Evolutionary conservation across 305 asterid species (phyloP).

Genomic region (Fraxinus velutina): DNA sequence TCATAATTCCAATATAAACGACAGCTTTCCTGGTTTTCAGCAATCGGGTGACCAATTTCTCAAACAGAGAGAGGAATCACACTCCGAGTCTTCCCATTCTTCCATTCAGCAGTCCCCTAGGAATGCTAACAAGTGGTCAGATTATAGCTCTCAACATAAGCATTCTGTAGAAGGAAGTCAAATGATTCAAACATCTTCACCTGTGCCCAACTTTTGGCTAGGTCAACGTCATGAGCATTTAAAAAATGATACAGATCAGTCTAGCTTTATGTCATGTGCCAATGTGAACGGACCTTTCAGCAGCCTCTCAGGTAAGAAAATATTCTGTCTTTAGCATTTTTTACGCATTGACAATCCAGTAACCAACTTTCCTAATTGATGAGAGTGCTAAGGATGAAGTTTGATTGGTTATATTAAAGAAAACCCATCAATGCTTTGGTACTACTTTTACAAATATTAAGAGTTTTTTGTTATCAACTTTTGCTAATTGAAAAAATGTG

Average conservation of each 20-base stretch:
- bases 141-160: conserved; percentile 43
- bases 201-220: conserved; percentile 35
- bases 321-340: background rate
- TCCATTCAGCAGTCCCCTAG: conserved; percentile 36
- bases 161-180: conserved; percentile 37
- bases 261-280: conserved; percentile 19
- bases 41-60: conserved; percentile 35
- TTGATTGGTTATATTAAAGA: background rate
- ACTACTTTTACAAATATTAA: conserved; percentile 4
- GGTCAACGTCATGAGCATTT: conserved; percentile 29
- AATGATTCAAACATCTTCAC: conserved; percentile 35
- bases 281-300: conserved; percentile 18
- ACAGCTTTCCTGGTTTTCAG: conserved; percentile 39
- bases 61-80: conserved; percentile 40
- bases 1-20: conserved; percentile 33
- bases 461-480: conserved; percentile 5
- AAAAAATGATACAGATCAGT: conserved; percentile 22
- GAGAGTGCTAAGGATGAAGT: conserved; percentile 11
- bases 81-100: conserved; percentile 39
- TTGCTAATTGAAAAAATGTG: background rate
- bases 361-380: background rate
- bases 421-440: conserved; percentile 16
- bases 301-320: conserved; percentile 25
- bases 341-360: background rate
- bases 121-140: conserved; percentile 33